Evolutionary conservation across 805 yeast genomes (phyloP).

Genomic region (Vanderwaltozyma verrucispora): DNA sequence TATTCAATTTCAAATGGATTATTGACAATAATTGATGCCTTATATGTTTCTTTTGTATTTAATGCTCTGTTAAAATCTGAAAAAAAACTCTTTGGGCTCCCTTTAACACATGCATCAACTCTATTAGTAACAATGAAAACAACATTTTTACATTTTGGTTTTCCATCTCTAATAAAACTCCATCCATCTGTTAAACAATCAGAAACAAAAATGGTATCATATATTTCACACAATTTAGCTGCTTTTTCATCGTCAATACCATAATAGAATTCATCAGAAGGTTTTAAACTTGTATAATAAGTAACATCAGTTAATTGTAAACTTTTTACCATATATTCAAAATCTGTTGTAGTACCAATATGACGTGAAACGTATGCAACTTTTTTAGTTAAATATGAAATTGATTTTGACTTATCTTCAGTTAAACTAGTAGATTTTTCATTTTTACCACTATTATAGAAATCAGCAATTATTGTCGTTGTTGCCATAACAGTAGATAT

Average conservation of each 20-base stretch:
- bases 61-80: conserved; percentile 5
- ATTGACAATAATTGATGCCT: conserved; percentile 3
- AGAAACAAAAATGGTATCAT: conserved; percentile 6
- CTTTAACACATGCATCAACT: conserved; percentile 3
- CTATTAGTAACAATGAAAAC: conserved; percentile 5
- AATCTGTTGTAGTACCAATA: conserved; percentile 6
- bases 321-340: conserved; percentile 5
- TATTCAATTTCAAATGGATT: conserved; percentile 5
- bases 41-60: conserved; percentile 6
- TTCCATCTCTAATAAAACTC: conserved; percentile 6
- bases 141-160: conserved; percentile 4
- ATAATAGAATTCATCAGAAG: background rate
- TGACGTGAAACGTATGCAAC: conserved; percentile 8
- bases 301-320: conserved; percentile 5
- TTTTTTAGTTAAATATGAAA: too few species aligned
- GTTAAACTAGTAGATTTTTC: too few species aligned
- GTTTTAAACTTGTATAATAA: conserved; percentile 2
- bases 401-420: too few species aligned
- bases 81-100: background rate
- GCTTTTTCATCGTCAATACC: conserved; percentile 2
- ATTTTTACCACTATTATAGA: too few species aligned
- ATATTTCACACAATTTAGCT: conserved; percentile 2
- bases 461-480: too few species aligned
- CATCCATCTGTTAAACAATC: conserved; percentile 8
- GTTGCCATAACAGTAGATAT: too few species aligned